These are phyloP conservation scores for Claviceps purpurea DNA, from an alignment of 2,329 filamentous ascomycete genomes.

Conservation along the genomic window DNA sequence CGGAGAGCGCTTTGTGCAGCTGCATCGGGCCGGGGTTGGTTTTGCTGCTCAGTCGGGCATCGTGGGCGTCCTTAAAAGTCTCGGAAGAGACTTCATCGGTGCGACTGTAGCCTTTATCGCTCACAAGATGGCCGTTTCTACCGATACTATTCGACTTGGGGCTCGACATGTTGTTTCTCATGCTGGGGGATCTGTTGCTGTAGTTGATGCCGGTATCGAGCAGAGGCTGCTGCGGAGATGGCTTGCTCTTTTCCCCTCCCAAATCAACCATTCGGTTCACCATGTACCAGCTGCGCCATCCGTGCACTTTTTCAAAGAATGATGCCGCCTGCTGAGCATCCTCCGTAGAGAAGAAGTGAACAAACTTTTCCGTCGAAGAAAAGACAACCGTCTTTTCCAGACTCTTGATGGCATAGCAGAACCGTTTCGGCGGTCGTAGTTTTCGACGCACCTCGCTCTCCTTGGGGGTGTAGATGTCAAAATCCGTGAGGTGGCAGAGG, in stretches of 20 bases:
- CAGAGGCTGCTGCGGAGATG: constrained; percentile 6
- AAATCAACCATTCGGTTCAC: constrained; percentile 52
- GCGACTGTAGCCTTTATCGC: background rate
- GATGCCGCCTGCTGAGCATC: constrained; percentile 51
- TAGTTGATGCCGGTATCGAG: background rate
- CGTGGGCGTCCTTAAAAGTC: constrained; percentile 9
- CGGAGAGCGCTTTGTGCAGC: background rate
- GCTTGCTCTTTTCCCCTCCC: constrained; percentile 21
- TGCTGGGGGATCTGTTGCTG: background rate
- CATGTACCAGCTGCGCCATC: constrained; percentile 87
- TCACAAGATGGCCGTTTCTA: background rate
- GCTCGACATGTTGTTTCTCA: background rate
- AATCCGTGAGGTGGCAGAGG: constrained; percentile 80
- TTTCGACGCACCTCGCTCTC: constrained; percentile 52
- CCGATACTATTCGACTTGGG: constrained; percentile 4
- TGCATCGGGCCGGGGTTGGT: background rate
- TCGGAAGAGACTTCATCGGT: background rate
- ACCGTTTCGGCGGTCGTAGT: constrained; percentile 71
- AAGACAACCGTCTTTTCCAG: constrained; percentile 83
- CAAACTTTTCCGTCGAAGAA: constrained; percentile 67
- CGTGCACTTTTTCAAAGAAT: constrained; percentile 61
- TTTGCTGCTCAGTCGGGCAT: constrained; percentile 7
- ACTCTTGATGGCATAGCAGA: constrained; percentile 81
- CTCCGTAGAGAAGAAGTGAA: constrained; percentile 82
- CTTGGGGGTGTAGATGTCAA: constrained; percentile 76